Evolutionary conservation across 2,329 filamentous ascomycete species (phyloP).

Genomic region (Hypoxylon sp.): DNA sequence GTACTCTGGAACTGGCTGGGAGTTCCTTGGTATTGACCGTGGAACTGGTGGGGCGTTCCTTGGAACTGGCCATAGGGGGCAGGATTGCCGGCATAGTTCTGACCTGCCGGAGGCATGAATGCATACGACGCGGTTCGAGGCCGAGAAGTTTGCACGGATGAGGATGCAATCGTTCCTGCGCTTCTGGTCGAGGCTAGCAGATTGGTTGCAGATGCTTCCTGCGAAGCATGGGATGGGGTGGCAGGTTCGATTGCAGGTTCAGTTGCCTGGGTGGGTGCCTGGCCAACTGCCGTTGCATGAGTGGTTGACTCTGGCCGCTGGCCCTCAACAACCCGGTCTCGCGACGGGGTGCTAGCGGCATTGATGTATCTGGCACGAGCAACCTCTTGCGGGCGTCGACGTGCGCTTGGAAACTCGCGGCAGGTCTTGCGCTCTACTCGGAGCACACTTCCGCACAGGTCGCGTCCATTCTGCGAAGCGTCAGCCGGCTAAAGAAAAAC

Average conservation of each 20-base stretch:
- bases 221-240: slow-evolving; percentile 22
- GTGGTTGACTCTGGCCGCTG: neutral
- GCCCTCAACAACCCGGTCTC: neutral
- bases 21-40: neutral
- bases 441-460: slow-evolving; percentile 54
- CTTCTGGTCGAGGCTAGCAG: neutral
- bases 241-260: slow-evolving; percentile 6
- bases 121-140: slow-evolving; percentile 12
- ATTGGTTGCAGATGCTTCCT: neutral
- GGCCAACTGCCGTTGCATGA: neutral
- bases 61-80: slow-evolving; percentile 23
- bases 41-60: neutral
- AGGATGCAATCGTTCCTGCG: slow-evolving; percentile 4
- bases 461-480: slow-evolving; percentile 53
- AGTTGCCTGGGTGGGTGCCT: neutral
- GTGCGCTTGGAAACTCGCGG: slow-evolving; percentile 29
- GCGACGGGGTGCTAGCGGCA: neutral
- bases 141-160: neutral
- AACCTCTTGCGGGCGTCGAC: slow-evolving; percentile 9
- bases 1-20: neutral
- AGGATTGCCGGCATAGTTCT: slow-evolving; percentile 16
- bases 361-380: slow-evolving; percentile 10
- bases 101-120: slow-evolving; percentile 22
- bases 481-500: slow-evolving; percentile 31
- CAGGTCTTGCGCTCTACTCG: slow-evolving; percentile 59